Evolutionary conservation across 306 rosid species (phyloP).

Genomic region (Phaseolus lunatus): DNA sequence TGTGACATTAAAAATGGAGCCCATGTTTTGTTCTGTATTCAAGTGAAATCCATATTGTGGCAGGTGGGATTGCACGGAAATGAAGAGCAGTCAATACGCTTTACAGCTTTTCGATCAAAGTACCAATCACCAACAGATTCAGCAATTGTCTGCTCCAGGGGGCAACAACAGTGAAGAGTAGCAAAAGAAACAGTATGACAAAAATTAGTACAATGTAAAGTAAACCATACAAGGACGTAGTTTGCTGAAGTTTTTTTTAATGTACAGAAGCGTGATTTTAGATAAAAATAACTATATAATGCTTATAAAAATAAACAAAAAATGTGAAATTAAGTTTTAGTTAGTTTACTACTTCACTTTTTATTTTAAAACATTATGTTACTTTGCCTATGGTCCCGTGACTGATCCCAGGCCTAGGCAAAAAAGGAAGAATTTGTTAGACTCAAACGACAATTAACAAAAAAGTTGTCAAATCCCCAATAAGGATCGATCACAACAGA

Average conservation of each 20-base stretch:
- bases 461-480: background rate
- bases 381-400: background rate
- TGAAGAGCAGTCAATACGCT: conserved; percentile 74
- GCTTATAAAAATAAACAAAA: background rate
- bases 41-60: conserved; percentile 63
- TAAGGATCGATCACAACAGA: background rate
- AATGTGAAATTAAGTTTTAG: background rate
- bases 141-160: conserved; percentile 80
- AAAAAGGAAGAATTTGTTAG: background rate
- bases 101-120: conserved; percentile 58
- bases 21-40: conserved; percentile 39
- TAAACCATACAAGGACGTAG: background rate
- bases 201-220: conserved; percentile 22
- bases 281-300: background rate
- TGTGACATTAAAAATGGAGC: conserved; percentile 19
- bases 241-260: background rate
- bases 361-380: background rate
- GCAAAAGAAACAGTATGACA: conserved; percentile 19
- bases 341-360: background rate
- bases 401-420: background rate
- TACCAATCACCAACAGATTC: conserved; percentile 92
- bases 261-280: background rate
- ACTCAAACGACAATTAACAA: background rate
- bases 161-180: conserved; percentile 34
- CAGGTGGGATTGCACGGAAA: conserved; percentile 96